Percentiles rank a stretch among this genome's conserved stretches.
Evolutionary conservation across 148 eudicot genomes (phyloP).

Genomic region (Vaccinium macrocarpon): DNA sequence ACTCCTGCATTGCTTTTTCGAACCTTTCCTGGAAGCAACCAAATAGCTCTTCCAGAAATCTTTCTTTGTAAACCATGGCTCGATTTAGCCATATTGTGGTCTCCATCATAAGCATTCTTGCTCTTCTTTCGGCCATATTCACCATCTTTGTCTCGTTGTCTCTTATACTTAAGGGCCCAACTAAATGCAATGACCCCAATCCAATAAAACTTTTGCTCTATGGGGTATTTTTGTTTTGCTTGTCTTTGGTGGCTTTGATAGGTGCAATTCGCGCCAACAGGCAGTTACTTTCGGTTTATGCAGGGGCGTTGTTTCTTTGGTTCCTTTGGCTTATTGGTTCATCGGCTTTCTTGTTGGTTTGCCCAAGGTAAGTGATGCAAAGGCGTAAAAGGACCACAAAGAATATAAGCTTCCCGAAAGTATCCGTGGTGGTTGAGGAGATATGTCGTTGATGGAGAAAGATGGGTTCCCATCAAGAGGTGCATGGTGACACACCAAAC

Average conservation of each 20-base stretch:
- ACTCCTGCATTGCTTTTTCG: background rate
- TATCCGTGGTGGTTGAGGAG: background rate
- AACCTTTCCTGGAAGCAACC: background rate
- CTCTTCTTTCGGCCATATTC: conserved; percentile 5
- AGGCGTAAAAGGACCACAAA: conserved; percentile 1
- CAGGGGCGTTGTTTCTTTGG: background rate
- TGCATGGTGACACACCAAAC: background rate
- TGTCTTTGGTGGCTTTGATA: conserved; percentile 4
- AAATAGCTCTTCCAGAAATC: background rate
- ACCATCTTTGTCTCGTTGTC: background rate
- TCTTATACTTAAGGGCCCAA: background rate
- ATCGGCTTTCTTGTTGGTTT: background rate
- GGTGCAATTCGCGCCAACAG: background rate
- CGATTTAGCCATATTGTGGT: background rate
- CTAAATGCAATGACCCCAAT: background rate
- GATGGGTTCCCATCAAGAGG: conserved; percentile 1
- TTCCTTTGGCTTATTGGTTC: background rate
- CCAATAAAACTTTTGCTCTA: background rate
- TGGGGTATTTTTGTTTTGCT: background rate
- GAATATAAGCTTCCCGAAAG: background rate
- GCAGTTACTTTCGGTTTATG: background rate
- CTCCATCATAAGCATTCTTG: background rate
- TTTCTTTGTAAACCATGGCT: background rate
- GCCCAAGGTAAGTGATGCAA: background rate
- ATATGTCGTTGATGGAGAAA: background rate